Evolutionary conservation across 2,329 filamentous ascomycete genomes (phyloP).

Genomic region (Hypoxylon sp.): DNA sequence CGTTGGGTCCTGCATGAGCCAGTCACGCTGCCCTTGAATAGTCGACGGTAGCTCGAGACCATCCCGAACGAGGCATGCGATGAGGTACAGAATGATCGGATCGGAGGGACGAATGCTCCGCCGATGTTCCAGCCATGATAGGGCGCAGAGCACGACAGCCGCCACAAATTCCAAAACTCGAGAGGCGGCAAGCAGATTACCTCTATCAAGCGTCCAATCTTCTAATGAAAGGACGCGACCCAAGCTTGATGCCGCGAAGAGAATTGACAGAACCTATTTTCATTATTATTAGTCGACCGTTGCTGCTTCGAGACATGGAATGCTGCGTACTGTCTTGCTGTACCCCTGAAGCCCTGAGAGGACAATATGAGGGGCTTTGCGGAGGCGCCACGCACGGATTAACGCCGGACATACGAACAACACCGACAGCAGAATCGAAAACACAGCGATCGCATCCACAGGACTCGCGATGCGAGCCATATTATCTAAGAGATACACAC

Average conservation of each 20-base stretch:
- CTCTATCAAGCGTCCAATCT: conserved; percentile 3
- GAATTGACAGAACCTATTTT: conserved; percentile 23
- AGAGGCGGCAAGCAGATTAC: conserved; percentile 6
- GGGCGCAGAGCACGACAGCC: conserved; percentile 17
- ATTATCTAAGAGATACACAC: background rate
- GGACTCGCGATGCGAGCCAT: conserved; percentile 22
- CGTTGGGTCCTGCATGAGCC: conserved; percentile 24
- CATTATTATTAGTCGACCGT: conserved; percentile 8
- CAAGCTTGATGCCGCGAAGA: conserved; percentile 24
- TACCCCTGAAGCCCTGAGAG: conserved; percentile 28
- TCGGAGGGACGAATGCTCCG: conserved; percentile 45
- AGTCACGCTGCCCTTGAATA: conserved; percentile 12
- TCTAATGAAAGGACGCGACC: conserved; percentile 17
- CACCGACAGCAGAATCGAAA: conserved; percentile 27
- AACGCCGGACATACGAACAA: conserved; percentile 19
- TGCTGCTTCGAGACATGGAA: background rate
- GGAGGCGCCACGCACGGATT: conserved; percentile 25
- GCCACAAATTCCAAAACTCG: conserved; percentile 25
- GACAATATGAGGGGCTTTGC: conserved; percentile 10
- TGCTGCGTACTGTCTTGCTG: conserved; percentile 24
- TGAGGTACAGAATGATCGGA: conserved; percentile 46
- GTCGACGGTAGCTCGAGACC: conserved; percentile 25
- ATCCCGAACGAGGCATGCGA: conserved; percentile 43
- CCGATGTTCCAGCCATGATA: conserved; percentile 45
- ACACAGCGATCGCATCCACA: conserved; percentile 12